Evolutionary conservation across 495 filamentous ascomycete species (phyloP).

Genomic region (Xylaria intraflava): DNA sequence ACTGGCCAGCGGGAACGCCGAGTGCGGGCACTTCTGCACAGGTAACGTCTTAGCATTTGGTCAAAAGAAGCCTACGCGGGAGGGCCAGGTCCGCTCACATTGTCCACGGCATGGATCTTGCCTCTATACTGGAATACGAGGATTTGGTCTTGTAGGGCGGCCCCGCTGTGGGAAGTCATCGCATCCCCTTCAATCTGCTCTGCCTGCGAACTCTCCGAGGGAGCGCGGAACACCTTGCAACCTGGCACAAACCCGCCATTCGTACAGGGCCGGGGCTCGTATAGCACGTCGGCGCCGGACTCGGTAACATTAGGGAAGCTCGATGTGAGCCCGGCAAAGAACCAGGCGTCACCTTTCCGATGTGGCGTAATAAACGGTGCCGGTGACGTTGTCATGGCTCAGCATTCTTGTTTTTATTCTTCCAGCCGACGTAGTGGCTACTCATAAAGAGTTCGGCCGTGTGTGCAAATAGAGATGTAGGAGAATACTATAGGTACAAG

Average conservation of each 20-base stretch:
- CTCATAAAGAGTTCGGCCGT: not conserved
- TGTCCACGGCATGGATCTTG: conserved; percentile 53
- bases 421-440: not conserved
- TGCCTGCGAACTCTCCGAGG: conserved; percentile 31
- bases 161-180: conserved; percentile 13
- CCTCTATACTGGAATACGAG: conserved; percentile 52
- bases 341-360: conserved; percentile 33
- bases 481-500: too few species aligned
- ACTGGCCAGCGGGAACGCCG: conserved; percentile 44
- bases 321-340: conserved; percentile 42
- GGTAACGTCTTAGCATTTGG: conserved; percentile 9
- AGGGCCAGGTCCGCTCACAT: conserved; percentile 37
- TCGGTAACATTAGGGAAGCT: conserved; percentile 44
- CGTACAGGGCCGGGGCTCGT: conserved; percentile 22
- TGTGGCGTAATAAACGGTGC: conserved; percentile 24
- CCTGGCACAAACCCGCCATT: conserved; percentile 26
- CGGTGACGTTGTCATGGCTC: conserved; percentile 2
- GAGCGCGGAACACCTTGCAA: conserved; percentile 52
- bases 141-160: conserved; percentile 50
- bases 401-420: not conserved
- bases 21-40: conserved; percentile 55
- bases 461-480: not conserved
- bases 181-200: conserved; percentile 35
- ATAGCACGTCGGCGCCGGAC: conserved; percentile 29
- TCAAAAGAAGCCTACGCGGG: not conserved